phyloP scores from a whole-genome alignment of 73 alveolate genomes.

The Paramecium tetraurelia region DNA sequence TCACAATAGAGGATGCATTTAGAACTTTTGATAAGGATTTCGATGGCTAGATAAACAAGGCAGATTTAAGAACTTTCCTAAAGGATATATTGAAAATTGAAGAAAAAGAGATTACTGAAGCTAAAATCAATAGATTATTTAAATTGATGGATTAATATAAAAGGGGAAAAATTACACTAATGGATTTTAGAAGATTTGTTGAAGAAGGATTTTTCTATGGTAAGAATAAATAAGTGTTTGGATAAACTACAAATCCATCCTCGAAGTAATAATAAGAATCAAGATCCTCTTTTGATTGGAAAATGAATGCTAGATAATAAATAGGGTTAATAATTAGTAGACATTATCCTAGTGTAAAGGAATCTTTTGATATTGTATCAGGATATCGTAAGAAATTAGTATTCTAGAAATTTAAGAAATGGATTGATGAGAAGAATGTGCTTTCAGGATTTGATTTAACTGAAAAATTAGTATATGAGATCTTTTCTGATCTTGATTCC shows the following conservation, averaged over 20 bases:
- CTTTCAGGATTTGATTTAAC: conserved; percentile 86
- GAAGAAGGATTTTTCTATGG: conserved; percentile 70
- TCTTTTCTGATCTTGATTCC: conserved; percentile 81
- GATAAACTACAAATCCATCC: conserved; percentile 42
- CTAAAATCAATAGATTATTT: conserved; percentile 82
- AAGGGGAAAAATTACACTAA: conserved; percentile 71
- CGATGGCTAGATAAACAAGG: conserved; percentile 76
- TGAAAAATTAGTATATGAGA: conserved; percentile 64
- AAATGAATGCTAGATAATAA: conserved; percentile 75
- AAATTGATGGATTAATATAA: conserved; percentile 79
- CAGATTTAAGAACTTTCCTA: conserved; percentile 72
- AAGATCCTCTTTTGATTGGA: conserved; percentile 80
- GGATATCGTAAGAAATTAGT: conserved; percentile 68
- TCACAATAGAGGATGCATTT: conserved; percentile 82
- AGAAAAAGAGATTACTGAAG: conserved; percentile 65
- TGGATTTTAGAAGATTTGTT: conserved; percentile 80
- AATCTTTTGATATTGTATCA: conserved; percentile 69
- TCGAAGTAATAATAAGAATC: conserved; percentile 56
- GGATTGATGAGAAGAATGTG: conserved; percentile 70
- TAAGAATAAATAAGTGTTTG: conserved; percentile 44
- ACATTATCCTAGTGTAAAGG: conserved; percentile 64
- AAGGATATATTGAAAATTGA: conserved; percentile 70
- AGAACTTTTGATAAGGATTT: conserved; percentile 84
- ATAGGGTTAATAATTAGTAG: conserved; percentile 76
- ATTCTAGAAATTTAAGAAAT: conserved; percentile 69